Percentiles rank a stretch among this genome's conserved stretches.
Conservation (phyloP, 805 yeast species). For the Gaillardinia entomophila region DNA sequence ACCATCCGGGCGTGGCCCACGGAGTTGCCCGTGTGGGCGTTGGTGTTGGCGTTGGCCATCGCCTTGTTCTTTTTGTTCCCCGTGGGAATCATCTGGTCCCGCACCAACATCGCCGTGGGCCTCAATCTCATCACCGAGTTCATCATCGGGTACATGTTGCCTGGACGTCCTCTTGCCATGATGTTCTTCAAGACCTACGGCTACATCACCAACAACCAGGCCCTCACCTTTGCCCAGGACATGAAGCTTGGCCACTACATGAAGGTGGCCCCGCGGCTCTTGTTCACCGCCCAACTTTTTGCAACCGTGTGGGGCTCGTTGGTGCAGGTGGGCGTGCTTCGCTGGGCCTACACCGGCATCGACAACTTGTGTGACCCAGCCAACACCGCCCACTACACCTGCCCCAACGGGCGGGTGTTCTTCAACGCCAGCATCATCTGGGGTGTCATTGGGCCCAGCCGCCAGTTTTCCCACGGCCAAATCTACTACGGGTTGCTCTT, state of each 20-base stretch:
- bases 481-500: conserved; percentile 9
- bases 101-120: conserved; percentile 7
- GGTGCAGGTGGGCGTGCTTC: conserved; percentile 14
- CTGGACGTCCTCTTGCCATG: conserved; percentile 20
- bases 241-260: not conserved
- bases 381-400: conserved; percentile 4
- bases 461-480: conserved; percentile 9
- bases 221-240: not conserved
- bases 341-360: conserved; percentile 13
- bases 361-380: conserved; percentile 2
- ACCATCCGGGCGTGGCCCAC: conserved; percentile 18
- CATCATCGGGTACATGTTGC: conserved; percentile 18
- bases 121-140: conserved; percentile 14
- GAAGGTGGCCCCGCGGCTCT: not conserved
- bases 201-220: not conserved
- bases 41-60: conserved; percentile 14
- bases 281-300: not conserved
- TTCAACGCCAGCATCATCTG: conserved; percentile 16
- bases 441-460: conserved; percentile 16
- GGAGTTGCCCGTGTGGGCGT: conserved; percentile 19
- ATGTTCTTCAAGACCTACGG: conserved; percentile 18
- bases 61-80: conserved; percentile 17
- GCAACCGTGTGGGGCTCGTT: conserved; percentile 5
- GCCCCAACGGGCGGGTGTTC: conserved; percentile 3
- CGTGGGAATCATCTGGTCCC: conserved; percentile 9